Evolutionary conservation across 345 rosid species (phyloP).

Genomic region (Hypericum perforatum): DNA sequence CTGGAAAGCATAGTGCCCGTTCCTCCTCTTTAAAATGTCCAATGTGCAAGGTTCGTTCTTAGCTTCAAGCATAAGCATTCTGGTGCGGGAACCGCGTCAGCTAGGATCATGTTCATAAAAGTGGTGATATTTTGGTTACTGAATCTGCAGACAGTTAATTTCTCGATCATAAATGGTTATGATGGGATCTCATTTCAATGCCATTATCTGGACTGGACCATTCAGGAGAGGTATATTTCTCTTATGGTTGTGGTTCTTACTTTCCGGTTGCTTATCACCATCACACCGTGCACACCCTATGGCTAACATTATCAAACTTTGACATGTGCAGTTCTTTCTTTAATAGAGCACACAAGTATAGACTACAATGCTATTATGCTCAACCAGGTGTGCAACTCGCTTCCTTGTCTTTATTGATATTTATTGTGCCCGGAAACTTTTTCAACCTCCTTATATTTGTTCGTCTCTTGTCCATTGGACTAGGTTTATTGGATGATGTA

Average conservation of each 20-base stretch:
- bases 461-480: constrained; percentile 19
- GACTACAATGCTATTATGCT: constrained; percentile 59
- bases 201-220: constrained; percentile 37
- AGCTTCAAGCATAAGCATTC: neutral
- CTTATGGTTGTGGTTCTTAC: neutral
- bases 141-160: constrained; percentile 51
- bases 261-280: constrained; percentile 1
- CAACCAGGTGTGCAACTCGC: constrained; percentile 41
- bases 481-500: constrained; percentile 46
- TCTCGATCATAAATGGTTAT: constrained; percentile 49
- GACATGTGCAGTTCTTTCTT: constrained; percentile 45
- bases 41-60: constrained; percentile 66
- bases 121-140: neutral
- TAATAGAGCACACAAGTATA: constrained; percentile 59
- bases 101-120: no score
- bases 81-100: no score
- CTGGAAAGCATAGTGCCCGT: constrained; percentile 36
- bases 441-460: constrained; percentile 3
- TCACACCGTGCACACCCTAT: neutral
- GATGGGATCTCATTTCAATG: constrained; percentile 58
- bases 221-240: constrained; percentile 37
- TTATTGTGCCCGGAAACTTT: constrained; percentile 4
- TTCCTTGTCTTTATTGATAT: constrained; percentile 13
- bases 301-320: constrained; percentile 1
- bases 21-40: constrained; percentile 63